Conservation (phyloP, 148 eudicot genomes). For the Heliosperma pusillum region DNA sequence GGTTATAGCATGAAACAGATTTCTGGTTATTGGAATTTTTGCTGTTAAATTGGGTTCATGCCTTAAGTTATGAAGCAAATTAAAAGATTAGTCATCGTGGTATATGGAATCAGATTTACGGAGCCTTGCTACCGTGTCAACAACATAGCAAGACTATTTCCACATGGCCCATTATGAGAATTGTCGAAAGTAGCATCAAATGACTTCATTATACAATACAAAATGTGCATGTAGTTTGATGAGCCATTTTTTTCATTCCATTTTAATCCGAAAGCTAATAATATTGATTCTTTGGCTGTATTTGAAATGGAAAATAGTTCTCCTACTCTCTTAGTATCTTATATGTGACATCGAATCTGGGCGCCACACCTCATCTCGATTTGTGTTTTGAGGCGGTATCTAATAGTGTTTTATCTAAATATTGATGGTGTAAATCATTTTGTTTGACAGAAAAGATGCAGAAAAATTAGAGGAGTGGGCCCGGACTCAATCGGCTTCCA, state of each 20-base stretch:
- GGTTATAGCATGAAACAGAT: not conserved
- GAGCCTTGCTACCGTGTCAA: not conserved
- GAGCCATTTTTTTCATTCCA: too few relatives aligned
- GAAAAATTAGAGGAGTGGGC: slow-evolving; percentile 94
- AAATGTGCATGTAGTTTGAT: too few relatives aligned
- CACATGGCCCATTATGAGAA: too few relatives aligned
- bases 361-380: too few relatives aligned
- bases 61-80: not conserved
- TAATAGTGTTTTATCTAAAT: not conserved
- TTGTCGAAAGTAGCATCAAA: too few relatives aligned
- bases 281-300: too few relatives aligned
- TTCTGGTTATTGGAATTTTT: not conserved
- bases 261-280: too few relatives aligned
- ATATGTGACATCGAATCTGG: too few relatives aligned
- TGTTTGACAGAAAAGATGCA: slow-evolving; percentile 67
- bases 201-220: too few relatives aligned
- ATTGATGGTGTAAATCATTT: slow-evolving; percentile 26
- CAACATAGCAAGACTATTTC: not conserved
- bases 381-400: not conserved
- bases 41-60: not conserved
- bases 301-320: too few relatives aligned
- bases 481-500: slow-evolving; percentile 53
- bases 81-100: not conserved
- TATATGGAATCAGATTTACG: too few relatives aligned
- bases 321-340: too few relatives aligned